Percentiles rank a stretch among this genome's conserved stretches.
phyloP scores from a whole-genome alignment of 805 yeast species.

The Metschnikowia aberdeeniae region DNA sequence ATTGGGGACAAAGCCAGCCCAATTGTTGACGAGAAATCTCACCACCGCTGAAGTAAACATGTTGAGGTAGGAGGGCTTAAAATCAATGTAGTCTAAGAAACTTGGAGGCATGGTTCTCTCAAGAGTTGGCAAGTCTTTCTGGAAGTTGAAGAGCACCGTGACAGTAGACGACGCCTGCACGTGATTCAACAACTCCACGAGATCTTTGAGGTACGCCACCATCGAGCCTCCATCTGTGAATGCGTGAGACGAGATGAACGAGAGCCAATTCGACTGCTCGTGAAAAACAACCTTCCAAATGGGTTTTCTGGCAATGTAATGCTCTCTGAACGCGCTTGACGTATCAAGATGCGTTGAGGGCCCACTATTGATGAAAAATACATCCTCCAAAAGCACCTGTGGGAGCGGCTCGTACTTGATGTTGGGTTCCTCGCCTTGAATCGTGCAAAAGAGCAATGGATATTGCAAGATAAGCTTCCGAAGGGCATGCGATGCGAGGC shows the following conservation, averaged over 20 bases:
- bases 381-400: slow-evolving; percentile 6
- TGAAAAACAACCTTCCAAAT: slow-evolving; percentile 9
- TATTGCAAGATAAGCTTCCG: slow-evolving; percentile 9
- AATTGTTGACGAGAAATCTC: slow-evolving; percentile 1
- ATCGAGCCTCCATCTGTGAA: slow-evolving; percentile 11
- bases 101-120: slow-evolving; percentile 6
- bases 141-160: slow-evolving; percentile 4
- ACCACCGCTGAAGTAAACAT: slow-evolving; percentile 1
- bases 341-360: not conserved
- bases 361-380: not conserved
- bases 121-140: slow-evolving; percentile 7
- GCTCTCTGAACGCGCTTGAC: slow-evolving; percentile 3
- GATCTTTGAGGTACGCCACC: slow-evolving; percentile 8
- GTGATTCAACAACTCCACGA: slow-evolving; percentile 7
- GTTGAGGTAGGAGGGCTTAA: slow-evolving; percentile 5
- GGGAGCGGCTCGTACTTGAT: slow-evolving; percentile 8
- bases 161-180: not conserved
- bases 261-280: slow-evolving; percentile 9
- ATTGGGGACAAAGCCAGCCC: slow-evolving; percentile 8
- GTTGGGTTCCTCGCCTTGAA: slow-evolving; percentile 7
- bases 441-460: slow-evolving; percentile 8
- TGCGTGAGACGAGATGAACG: slow-evolving; percentile 8
- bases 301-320: not conserved
- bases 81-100: slow-evolving; percentile 1
- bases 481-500: slow-evolving; percentile 6